Evolutionary conservation across 2,329 filamentous ascomycete genomes (phyloP).

Genomic region (Ceratocystis colombiana): DNA sequence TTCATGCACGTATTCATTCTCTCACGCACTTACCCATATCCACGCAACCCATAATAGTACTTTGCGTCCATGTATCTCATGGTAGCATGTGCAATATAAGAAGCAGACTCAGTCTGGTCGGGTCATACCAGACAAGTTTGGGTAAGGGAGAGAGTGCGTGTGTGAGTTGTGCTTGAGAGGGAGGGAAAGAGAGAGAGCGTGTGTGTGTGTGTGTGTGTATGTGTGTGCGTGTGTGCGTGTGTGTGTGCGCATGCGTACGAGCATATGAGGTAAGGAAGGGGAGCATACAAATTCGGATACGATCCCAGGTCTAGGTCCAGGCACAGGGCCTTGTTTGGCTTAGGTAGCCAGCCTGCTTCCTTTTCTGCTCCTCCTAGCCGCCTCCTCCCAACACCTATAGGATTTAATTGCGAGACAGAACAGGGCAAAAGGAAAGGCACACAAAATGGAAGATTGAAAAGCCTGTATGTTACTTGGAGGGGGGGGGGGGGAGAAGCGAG

Average conservation of each 20-base stretch:
- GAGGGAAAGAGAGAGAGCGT: background rate
- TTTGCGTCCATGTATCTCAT: background rate
- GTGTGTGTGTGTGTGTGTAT: background rate
- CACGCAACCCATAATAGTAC: background rate
- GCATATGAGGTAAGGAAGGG: background rate
- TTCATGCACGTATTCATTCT: background rate
- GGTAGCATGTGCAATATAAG: background rate
- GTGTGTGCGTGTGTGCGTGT: background rate
- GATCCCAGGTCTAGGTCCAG: background rate
- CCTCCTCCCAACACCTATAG: background rate
- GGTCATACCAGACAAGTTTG: background rate
- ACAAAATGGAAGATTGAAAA: background rate
- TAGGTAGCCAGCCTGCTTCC: background rate
- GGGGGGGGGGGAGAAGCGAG: no score
- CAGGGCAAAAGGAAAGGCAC: background rate
- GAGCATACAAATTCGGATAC: background rate
- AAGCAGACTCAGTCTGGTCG: background rate
- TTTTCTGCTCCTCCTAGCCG: background rate
- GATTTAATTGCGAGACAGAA: background rate
- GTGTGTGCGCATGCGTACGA: background rate
- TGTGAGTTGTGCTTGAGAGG: background rate
- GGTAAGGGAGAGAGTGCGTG: background rate
- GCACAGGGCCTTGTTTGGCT: conserved; percentile 7
- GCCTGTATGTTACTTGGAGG: no score
- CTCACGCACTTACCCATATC: background rate